phyloP scores from a whole-genome alignment of 225 moss, liverwort and hornwort species.

The Physcomitrellopsis africana region DNA sequence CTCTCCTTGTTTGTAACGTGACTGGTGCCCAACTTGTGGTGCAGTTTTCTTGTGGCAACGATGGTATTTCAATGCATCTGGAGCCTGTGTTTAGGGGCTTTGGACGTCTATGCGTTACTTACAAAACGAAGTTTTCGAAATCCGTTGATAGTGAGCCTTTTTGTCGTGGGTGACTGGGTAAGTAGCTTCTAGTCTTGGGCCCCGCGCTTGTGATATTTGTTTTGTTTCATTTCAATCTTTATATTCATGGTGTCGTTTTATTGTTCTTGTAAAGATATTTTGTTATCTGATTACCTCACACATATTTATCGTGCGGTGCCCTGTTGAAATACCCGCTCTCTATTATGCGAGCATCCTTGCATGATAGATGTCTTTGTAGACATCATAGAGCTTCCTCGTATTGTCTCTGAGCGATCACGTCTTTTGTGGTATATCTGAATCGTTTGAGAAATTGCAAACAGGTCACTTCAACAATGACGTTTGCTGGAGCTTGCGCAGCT shows the following conservation, averaged over 20 bases:
- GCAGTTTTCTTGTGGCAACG: conserved; percentile 82
- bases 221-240: conserved; percentile 17
- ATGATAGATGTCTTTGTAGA: background rate
- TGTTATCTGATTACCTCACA: no score
- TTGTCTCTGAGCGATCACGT: background rate
- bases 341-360: no score
- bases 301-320: conserved; percentile 1
- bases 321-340: no score
- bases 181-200: conserved; percentile 26
- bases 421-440: background rate
- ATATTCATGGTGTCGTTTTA: background rate
- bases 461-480: conserved; percentile 80
- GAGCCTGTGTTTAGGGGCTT: conserved; percentile 68
- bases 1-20: no score
- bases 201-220: conserved; percentile 5
- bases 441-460: conserved; percentile 30
- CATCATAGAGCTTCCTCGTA: background rate
- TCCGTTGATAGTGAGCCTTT: conserved; percentile 70
- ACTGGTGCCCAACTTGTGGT: conserved; percentile 21
- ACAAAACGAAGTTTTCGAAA: conserved; percentile 69
- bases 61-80: conserved; percentile 84
- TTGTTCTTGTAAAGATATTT: no score
- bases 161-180: conserved; percentile 88
- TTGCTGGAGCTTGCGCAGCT: conserved; percentile 73
- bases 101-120: conserved; percentile 73